Base-by-base conservation (phyloP, 1,139 yeast species). In the Saccharomyces hybrid region DNA sequence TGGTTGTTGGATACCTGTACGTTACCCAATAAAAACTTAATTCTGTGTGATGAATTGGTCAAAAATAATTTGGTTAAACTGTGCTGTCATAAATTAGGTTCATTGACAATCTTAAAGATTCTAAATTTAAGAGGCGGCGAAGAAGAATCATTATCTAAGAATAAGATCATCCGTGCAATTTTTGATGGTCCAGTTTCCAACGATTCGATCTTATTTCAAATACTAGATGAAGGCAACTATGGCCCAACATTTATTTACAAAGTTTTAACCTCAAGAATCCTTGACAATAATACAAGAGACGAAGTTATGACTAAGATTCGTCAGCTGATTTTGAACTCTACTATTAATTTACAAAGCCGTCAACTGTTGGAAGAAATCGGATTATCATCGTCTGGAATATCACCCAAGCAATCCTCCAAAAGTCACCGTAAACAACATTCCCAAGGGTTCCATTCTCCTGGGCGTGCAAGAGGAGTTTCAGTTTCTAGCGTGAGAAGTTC, bases 281-380 rank as follows among this genome's bases (percentile, higher is more conserved):
- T 82, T 49, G 76, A 76, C 52, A 75, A 72, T 11, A 77, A 75
- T 48, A 78, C 82, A 61, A 84, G 82, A 57, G 80, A 77, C 58
- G 80, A 77, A 56, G 77, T 85, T 32, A 70, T 79, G 48, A 73
- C 76, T 62, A 84, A 85, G 70, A 79, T 85, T 44, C 77, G 88
- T 58, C 72, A 78, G 52, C 79, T 83, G 8, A 73, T 88, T 55
- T 70, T 83, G 55, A 83, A 82, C 50, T 72, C 81, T 61, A 83
- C 81, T 58, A 79, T 83, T 21, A 70, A 70, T 48, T 95, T 87
- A 65, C 87, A 87, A 24, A 87, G 88, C 71, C 86, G 87, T 67
- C 82, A 95, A 62, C 75, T 91, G 56, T 81, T 89, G 80, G 97
- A 91, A 62, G 97, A 90, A 68, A 93, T 89, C 60, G 97, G 97